A percentile compares a stretch with the other conserved stretches of the same genome.
Conservation (phyloP, 2,329 filamentous ascomycete genomes). For the Penicillium sp. region DNA sequence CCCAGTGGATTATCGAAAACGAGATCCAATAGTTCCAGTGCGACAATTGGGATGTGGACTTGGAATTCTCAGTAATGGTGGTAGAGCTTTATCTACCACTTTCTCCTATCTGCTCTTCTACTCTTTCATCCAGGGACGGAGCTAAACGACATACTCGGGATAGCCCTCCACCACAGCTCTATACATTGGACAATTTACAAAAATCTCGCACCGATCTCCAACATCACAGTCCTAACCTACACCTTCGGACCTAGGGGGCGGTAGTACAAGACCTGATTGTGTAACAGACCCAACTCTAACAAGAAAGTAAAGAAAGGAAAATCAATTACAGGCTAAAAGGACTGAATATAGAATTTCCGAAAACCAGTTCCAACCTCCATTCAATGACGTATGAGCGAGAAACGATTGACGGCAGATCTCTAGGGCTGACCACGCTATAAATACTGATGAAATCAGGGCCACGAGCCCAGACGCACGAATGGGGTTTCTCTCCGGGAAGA, state of each 20-base stretch:
- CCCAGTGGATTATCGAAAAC: neutral
- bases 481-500: neutral
- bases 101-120: neutral
- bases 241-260: neutral
- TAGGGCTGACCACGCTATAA: neutral
- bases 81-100: neutral
- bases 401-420: neutral
- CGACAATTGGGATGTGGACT: neutral
- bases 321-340: neutral
- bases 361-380: neutral
- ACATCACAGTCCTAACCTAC: neutral
- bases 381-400: neutral
- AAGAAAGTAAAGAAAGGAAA: neutral
- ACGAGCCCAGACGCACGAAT: neutral
- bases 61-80: neutral
- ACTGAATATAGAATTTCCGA: neutral
- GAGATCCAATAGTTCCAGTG: neutral
- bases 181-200: neutral
- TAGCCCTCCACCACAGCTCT: neutral
- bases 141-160: neutral
- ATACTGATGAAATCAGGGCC: neutral
- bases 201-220: neutral
- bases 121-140: neutral
- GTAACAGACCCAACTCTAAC: neutral
- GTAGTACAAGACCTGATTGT: conserved; percentile 5